Evolutionary conservation across 176 grass and related monocot genomes (phyloP), one percentile per base, ranked within the genome.

Genomic region (Carex cristatella): DNA sequence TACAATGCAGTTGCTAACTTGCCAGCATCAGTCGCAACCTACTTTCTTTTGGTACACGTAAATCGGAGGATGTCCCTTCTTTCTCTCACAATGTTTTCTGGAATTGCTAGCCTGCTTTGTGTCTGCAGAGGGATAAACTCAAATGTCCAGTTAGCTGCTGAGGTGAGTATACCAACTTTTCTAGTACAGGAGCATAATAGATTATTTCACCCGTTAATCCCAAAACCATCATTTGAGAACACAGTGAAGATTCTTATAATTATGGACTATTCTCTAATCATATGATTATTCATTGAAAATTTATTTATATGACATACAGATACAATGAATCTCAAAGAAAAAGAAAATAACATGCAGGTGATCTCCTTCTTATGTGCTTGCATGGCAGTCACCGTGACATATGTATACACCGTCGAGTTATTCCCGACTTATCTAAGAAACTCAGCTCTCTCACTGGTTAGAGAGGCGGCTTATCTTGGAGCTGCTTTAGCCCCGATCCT

Each of bases 381-480:
- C 87, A 90, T 88, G 61, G 92, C 92, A 77, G 87, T 92, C 74
- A 87, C 83, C 58, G 56, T 94, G 42, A 66, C 67, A 1, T 12
- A 92, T 3, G 90, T 97, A 61, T 97, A 92, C 84, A 86, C 86
- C 63, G 77, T 89, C 55, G 94, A 97, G 88, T 55, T 97, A 69
- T 97, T 97, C 78, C 94, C 94, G 61, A 97, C 94, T 38, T 88
- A 88, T 46, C 81, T 97, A 76, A 87, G 94, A 46, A 94, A 89
- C 86, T 94, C 94, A 23, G 94, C 94, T 19, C 84, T 94, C 9
- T 90, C 90, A 18, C 44, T 94, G 46, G 88, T 92, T 46, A 83
- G 94, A 9, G 86, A 90, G 85, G 88, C 94, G 3, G 32, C 94
- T 38, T 85, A 88, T 19, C 92, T 97, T 4, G 94, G 92, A 40